Conservation (phyloP, 495 filamentous ascomycete genomes). For the Margaritispora aquatica region DNA sequence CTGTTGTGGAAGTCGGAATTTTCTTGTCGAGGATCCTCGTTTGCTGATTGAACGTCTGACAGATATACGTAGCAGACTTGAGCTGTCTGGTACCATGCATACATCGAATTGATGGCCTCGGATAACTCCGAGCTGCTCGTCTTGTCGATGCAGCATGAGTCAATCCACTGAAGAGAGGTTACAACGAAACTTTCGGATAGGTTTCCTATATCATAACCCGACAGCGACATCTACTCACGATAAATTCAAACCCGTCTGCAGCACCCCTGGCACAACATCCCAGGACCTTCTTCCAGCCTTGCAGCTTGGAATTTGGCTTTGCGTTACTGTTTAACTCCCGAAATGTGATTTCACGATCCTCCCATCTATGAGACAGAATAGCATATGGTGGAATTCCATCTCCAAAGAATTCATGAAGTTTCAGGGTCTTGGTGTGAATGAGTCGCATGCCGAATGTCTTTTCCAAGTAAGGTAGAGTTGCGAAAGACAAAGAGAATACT, state of each 20-base stretch:
- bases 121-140: constrained; percentile 27
- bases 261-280: constrained; percentile 21
- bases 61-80: constrained; percentile 23
- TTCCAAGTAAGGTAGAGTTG: neutral
- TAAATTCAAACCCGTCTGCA: constrained; percentile 18
- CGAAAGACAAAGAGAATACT: neutral
- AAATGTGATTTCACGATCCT: constrained; percentile 19
- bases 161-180: constrained; percentile 25
- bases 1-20: constrained; percentile 4
- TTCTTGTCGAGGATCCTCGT: neutral
- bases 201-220: too few relatives aligned
- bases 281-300: constrained; percentile 21
- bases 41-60: constrained; percentile 1
- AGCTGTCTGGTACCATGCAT: constrained; percentile 4
- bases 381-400: constrained; percentile 13
- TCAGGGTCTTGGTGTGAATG: neutral
- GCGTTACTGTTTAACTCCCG: constrained; percentile 12
- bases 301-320: neutral
- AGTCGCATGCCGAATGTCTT: neutral
- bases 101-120: constrained; percentile 36
- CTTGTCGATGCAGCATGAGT: constrained; percentile 35
- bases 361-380: constrained; percentile 27
- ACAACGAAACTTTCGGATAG: neutral
- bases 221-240: neutral
- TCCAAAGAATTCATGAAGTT: neutral